phyloP scores from a whole-genome alignment of 768 basidiomycete species.

The Phylloporus sp. region DNA sequence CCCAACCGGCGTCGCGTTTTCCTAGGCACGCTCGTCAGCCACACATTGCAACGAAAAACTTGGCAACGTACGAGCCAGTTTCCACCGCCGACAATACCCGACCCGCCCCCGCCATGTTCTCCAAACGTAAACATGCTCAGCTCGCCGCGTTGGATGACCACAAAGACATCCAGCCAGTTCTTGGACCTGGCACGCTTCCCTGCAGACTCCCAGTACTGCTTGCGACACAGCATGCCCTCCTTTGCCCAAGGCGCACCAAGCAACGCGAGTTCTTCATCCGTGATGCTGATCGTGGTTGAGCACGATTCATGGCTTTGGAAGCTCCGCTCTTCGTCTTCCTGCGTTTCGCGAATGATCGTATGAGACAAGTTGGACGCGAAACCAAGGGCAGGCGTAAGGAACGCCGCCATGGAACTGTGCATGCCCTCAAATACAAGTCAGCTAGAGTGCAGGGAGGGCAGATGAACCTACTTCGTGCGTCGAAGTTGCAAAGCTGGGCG shows the following conservation, averaged over 20 bases:
- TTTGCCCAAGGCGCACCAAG: constrained; percentile 99
- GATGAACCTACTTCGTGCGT: constrained; percentile 62
- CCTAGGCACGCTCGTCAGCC: constrained; percentile 40
- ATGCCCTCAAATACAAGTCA: constrained; percentile 40
- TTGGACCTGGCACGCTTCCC: constrained; percentile 87
- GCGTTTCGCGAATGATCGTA: constrained; percentile 92
- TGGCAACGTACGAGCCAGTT: constrained; percentile 87
- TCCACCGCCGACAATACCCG: constrained; percentile 83
- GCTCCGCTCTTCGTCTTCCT: constrained; percentile 81
- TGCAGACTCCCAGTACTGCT: constrained; percentile 87
- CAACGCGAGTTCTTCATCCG: constrained; percentile 92
- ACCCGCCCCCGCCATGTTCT: constrained; percentile 56
- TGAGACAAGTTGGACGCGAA: constrained; percentile 95
- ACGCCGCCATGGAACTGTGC: constrained; percentile 62
- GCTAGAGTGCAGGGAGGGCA: neutral
- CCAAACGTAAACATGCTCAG: constrained; percentile 96
- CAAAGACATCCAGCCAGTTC: constrained; percentile 91
- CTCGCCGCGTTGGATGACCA: constrained; percentile 93
- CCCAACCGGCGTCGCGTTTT: constrained; percentile 85
- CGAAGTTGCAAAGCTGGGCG: constrained; percentile 90
- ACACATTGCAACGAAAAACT: neutral
- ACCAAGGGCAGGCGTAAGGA: constrained; percentile 84
- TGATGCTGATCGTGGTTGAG: constrained; percentile 79
- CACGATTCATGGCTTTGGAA: constrained; percentile 57
- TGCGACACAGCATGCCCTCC: constrained; percentile 92